Conservation (phyloP, 495 filamentous ascomycete genomes). For the Xylaria cubensis region DNA sequence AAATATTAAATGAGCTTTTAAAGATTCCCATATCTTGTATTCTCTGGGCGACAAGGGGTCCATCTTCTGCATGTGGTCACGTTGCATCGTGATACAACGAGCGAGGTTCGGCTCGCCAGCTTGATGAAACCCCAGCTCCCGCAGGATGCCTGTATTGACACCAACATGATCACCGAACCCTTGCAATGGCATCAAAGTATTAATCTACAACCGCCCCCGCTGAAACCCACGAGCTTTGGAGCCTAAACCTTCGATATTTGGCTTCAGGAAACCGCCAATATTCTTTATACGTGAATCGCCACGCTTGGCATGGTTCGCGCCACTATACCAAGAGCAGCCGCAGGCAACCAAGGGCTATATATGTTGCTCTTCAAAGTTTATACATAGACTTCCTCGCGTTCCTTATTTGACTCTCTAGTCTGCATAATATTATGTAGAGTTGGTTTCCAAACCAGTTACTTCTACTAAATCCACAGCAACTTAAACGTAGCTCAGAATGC, state of each 20-base stretch:
- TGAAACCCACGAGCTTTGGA: not conserved
- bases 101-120: not conserved
- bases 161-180: not conserved
- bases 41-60: not conserved
- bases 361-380: not conserved
- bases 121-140: not conserved
- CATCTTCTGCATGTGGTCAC: not conserved
- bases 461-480: not conserved
- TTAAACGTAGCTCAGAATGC: not conserved
- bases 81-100: not conserved
- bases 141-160: not conserved
- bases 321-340: not conserved
- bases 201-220: not conserved
- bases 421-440: not conserved
- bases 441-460: not conserved
- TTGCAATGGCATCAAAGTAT: not conserved
- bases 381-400: not conserved
- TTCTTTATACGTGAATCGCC: not conserved
- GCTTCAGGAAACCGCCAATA: not conserved
- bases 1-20: not conserved
- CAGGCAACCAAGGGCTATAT: not conserved
- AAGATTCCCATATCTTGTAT: not conserved
- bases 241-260: not conserved
- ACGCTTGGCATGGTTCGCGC: not conserved
- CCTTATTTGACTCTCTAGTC: not conserved